These are phyloP conservation scores for Colletotrichum magnum DNA, from an alignment of 2,329 filamentous ascomycete species.

Conservation along the genomic window DNA sequence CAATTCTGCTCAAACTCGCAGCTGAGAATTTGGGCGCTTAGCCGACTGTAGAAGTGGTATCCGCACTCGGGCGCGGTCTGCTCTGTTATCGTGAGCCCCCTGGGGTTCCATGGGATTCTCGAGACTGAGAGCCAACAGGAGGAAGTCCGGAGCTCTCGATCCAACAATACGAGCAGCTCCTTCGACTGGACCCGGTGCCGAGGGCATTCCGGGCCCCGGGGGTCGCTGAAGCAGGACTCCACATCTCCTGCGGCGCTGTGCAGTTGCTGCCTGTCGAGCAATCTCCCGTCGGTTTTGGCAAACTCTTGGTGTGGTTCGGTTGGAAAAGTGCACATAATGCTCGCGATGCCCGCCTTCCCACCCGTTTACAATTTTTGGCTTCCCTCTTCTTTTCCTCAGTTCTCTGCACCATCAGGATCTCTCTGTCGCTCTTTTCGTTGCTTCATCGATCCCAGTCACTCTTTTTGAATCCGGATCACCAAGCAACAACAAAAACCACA, in stretches of 20 bases:
- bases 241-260: slow-evolving; percentile 27
- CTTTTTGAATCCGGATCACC: slow-evolving; percentile 33
- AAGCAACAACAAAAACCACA: too few relatives aligned
- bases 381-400: not conserved
- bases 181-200: slow-evolving; percentile 22
- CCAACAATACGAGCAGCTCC: slow-evolving; percentile 16
- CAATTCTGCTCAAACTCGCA: slow-evolving; percentile 3
- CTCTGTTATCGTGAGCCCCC: not conserved
- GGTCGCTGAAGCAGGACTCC: slow-evolving; percentile 4
- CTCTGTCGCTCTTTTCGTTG: slow-evolving; percentile 7
- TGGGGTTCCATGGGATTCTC: not conserved
- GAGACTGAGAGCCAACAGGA: slow-evolving; percentile 5
- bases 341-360: slow-evolving; percentile 23
- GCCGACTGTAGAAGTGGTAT: slow-evolving; percentile 10
- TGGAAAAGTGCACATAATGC: slow-evolving; percentile 34
- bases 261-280: slow-evolving; percentile 18
- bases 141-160: not conserved
- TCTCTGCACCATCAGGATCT: slow-evolving; percentile 7
- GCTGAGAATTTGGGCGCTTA: slow-evolving; percentile 18
- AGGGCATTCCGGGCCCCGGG: slow-evolving; percentile 7
- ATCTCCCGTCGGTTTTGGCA: slow-evolving; percentile 23
- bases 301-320: not conserved
- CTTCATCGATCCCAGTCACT: slow-evolving; percentile 39
- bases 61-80: not conserved
- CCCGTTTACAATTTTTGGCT: too few relatives aligned